Evolutionary conservation across 148 eudicot genomes (phyloP).

Genomic region (Cornus kousa): DNA sequence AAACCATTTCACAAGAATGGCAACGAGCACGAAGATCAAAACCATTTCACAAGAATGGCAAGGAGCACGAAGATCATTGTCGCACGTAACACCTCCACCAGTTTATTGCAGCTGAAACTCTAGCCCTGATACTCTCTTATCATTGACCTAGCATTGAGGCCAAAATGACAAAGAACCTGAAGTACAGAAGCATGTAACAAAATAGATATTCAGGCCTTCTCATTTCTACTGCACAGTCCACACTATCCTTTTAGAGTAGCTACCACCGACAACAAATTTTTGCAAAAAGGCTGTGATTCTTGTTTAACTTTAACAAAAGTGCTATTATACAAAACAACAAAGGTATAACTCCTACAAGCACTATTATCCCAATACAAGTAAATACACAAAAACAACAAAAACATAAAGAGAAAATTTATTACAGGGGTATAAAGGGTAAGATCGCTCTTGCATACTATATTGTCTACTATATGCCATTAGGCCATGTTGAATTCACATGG

Average conservation of each 20-base stretch:
- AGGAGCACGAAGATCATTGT: not conserved
- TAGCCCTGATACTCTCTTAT: not conserved
- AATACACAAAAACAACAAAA: slow-evolving; percentile 5
- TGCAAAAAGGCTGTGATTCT: not conserved
- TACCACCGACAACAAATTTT: not conserved
- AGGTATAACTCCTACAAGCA: not conserved
- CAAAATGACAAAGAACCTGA: not conserved
- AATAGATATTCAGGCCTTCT: not conserved
- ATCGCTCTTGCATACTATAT: not conserved
- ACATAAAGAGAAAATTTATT: not conserved
- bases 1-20: not conserved
- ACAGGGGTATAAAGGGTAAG: not conserved
- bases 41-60: not conserved
- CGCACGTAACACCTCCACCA: too few species aligned
- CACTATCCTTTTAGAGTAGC: not conserved
- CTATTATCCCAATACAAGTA: slow-evolving; percentile 9
- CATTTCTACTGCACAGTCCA: not conserved
- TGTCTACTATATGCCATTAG: not conserved
- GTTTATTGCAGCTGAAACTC: too few species aligned
- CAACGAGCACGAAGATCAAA: not conserved
- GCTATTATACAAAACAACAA: not conserved
- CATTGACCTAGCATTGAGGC: not conserved
- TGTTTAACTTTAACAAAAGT: not conserved
- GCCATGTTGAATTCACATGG: not conserved
- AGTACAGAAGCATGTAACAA: not conserved